A percentile compares a stretch with the other conserved stretches of the same genome.
Conservation (phyloP, 2,329 filamentous ascomycete genomes). For the Didymella pomorum region DNA sequence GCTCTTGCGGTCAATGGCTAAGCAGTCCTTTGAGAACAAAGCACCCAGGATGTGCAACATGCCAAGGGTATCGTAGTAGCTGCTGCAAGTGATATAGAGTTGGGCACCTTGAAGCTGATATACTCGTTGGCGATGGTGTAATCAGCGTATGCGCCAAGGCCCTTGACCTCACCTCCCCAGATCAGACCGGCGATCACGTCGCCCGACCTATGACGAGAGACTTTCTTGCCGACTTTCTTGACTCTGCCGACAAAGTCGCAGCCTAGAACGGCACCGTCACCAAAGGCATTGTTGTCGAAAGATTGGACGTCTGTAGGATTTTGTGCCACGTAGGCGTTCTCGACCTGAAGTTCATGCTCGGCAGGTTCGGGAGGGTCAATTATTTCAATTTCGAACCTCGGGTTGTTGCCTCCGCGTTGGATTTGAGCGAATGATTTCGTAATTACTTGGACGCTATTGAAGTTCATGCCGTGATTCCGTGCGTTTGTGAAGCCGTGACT, state of each 20-base stretch:
- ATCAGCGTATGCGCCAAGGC: constrained; percentile 43
- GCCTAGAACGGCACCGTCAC: constrained; percentile 43
- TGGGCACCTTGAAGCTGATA: constrained; percentile 54
- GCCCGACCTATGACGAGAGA: constrained; percentile 34
- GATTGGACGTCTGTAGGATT: constrained; percentile 37
- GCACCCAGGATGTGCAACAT: constrained; percentile 50
- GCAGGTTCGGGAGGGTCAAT: constrained; percentile 12
- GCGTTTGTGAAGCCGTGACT: neutral
- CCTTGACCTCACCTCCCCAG: constrained; percentile 32
- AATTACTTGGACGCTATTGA: too few species aligned
- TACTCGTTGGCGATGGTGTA: constrained; percentile 53
- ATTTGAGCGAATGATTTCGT: constrained; percentile 17
- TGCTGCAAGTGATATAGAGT: constrained; percentile 36
- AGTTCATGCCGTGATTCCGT: too few species aligned
- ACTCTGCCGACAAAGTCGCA: constrained; percentile 52
- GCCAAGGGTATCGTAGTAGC: constrained; percentile 54
- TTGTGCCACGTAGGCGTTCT: constrained; percentile 26
- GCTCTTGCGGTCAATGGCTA: constrained; percentile 43
- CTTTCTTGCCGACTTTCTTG: constrained; percentile 42
- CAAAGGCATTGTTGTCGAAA: constrained; percentile 46
- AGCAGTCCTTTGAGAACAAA: constrained; percentile 50
- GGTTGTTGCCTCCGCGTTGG: constrained; percentile 19
- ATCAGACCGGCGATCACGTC: constrained; percentile 47
- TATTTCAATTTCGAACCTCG: constrained; percentile 17
- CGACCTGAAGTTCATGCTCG: constrained; percentile 25